Base-by-base conservation (phyloP, 345 rosid species). In the Eutrema japonicum region DNA sequence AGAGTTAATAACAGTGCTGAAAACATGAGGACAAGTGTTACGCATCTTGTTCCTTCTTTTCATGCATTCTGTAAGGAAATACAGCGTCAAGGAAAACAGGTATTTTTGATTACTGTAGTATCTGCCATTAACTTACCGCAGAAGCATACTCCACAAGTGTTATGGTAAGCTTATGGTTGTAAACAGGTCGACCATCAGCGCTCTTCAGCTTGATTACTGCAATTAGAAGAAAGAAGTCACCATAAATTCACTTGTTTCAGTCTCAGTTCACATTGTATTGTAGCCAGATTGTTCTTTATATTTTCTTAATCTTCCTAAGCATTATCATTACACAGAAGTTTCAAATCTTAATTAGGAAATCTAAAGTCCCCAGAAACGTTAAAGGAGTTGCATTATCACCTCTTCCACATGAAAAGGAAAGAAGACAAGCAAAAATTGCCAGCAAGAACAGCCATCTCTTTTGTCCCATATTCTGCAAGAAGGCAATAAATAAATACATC, bases 61-160 rank as follows among this genome's bases (percentile, higher is more conserved):
- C 53, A 52, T 18, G 10, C 13, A 33, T 60, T 13, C 13, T 16
- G 5, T 40, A 60, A 32, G 43, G 10, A 10, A 30, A 16, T 6
- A 41, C 3, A 5, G 32, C 33, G 5, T 12, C 22, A 53, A 53
- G 13, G 7, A 4, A 35, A 73, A 49, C 1, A 74, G 14, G 38
- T 3, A n/a, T 33, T 60, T 18, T 57, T n/a, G 2, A 5, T 38
- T 2, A 69, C 35, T 27, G 43, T 7, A 57, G 14, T 49, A 51
- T 51, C 14, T 50, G 6, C 29, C 29, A 71, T 7, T 13, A 51
- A 81, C 96, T 81, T 84, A 94, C 96, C 11, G 99, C 99, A 52
- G 97, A 91, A 48, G 96, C 92, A 79, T 95, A 95, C 79, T 95
- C 96, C 73, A 92, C 99, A 75, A 92, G 68, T 66, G 86, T 90